Conservation (phyloP, 345 rosid genomes). For the Acer yangbiense region DNA sequence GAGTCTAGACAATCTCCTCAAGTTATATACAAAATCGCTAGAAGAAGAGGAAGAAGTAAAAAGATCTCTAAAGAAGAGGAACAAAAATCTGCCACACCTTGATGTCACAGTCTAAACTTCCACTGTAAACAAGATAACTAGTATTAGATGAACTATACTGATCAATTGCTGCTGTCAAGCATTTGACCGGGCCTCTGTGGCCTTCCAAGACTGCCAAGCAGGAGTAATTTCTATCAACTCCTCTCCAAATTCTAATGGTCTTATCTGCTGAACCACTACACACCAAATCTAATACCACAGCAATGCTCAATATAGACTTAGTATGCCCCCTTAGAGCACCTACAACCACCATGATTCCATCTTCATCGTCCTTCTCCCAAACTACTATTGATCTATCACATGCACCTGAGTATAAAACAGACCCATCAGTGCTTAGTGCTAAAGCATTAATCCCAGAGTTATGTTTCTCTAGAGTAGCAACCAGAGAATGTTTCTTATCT, state of each 20-base stretch:
- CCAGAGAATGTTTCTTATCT: constrained; percentile 56
- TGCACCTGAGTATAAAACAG: constrained; percentile 69
- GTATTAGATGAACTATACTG: constrained; percentile 25
- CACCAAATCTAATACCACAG: constrained; percentile 56
- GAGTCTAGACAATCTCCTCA: neutral
- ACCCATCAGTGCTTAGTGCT: constrained; percentile 58
- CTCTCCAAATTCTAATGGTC: constrained; percentile 75
- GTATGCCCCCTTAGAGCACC: constrained; percentile 76
- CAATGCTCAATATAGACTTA: constrained; percentile 68
- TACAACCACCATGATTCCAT: constrained; percentile 44
- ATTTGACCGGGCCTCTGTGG: constrained; percentile 85
- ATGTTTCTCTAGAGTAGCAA: constrained; percentile 60
- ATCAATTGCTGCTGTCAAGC: constrained; percentile 66
- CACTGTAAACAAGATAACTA: constrained; percentile 65
- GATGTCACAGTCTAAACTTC: constrained; percentile 82
- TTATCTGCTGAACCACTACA: constrained; percentile 90
- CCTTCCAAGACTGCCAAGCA: constrained; percentile 78
- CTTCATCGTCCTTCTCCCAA: constrained; percentile 57
- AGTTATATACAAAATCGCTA: neutral
- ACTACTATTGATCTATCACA: constrained; percentile 69
- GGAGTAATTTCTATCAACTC: constrained; percentile 38
- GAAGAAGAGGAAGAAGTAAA: neutral
- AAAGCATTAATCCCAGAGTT: constrained; percentile 78
- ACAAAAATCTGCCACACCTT: constrained; percentile 73
- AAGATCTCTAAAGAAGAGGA: constrained; percentile 31